Evolutionary conservation across 148 eudicot genomes (phyloP).

Genomic region (Cornus suecica): DNA sequence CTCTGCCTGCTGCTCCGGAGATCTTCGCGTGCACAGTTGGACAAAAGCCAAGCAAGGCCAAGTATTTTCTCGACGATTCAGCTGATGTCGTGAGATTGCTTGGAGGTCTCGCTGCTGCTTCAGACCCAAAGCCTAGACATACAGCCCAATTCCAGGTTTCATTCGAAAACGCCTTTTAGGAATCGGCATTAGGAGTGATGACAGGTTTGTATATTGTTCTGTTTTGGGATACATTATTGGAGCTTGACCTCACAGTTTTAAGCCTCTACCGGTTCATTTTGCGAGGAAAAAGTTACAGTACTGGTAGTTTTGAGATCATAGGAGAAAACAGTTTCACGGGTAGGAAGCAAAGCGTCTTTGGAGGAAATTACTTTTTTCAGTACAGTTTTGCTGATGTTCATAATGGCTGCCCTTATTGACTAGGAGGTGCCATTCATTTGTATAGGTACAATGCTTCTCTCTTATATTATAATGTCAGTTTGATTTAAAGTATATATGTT

Average conservation of each 20-base stretch:
- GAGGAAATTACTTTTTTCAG: background rate
- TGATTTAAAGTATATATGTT: background rate
- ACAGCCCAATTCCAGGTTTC: conserved; percentile 49
- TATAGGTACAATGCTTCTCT: conserved; percentile 7
- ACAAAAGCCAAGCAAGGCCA: conserved; percentile 88
- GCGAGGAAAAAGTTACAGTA: background rate
- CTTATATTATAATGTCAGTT: conserved; percentile 5
- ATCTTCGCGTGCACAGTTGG: conserved; percentile 87
- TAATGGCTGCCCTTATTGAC: background rate
- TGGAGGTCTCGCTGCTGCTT: conserved; percentile 50
- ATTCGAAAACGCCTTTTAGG: conserved; percentile 36
- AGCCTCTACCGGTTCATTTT: background rate
- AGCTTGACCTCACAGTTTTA: background rate
- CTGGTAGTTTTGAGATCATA: background rate
- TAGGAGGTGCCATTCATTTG: conserved; percentile 9
- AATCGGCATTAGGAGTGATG: background rate
- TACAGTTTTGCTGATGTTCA: conserved; percentile 11
- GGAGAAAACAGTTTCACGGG: background rate
- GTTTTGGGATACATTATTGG: background rate
- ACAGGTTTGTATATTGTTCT: background rate
- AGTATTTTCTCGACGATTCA: conserved; percentile 74
- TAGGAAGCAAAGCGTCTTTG: conserved; percentile 3
- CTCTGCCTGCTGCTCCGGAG: conserved; percentile 37
- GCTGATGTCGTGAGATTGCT: conserved; percentile 49
- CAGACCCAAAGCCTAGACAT: conserved; percentile 45